Evolutionary conservation across 192 early-diverging fungal species (phyloP).

Genomic region (Allomyces macrogynus): DNA sequence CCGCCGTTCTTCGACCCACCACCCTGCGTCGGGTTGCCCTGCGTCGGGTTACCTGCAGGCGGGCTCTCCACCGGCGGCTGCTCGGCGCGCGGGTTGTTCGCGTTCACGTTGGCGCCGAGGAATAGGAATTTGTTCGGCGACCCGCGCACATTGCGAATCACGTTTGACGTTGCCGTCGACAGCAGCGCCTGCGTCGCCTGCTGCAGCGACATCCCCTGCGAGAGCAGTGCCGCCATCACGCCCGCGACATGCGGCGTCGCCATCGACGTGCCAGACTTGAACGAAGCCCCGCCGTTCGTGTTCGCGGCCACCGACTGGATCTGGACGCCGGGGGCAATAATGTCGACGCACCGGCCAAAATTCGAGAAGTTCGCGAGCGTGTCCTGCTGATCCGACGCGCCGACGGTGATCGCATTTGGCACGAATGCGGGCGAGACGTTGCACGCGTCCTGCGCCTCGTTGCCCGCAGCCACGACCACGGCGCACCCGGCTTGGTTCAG

Average conservation of each 20-base stretch:
- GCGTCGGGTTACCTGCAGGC: too few relatives aligned
- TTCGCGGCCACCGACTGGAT: constrained; percentile 34
- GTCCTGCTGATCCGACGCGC: constrained; percentile 66
- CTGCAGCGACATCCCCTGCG: constrained; percentile 3
- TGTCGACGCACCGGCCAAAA: constrained; percentile 81
- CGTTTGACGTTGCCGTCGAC: not conserved
- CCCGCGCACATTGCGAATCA: not conserved
- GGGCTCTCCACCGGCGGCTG: too few relatives aligned
- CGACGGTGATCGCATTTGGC: constrained; percentile 65
- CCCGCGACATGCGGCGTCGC: constrained; percentile 36
- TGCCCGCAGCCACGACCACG: constrained; percentile 39
- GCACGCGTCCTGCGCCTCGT: constrained; percentile 33
- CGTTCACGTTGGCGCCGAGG: not conserved
- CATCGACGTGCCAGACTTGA: constrained; percentile 58
- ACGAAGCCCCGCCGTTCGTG: constrained; percentile 24
- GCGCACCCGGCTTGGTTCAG: constrained; percentile 9
- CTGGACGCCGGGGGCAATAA: constrained; percentile 70
- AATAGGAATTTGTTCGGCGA: not conserved
- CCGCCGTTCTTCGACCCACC: too few relatives aligned
- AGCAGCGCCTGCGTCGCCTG: not conserved
- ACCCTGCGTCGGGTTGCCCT: too few relatives aligned
- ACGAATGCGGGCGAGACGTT: constrained; percentile 23
- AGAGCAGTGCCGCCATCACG: constrained; percentile 22
- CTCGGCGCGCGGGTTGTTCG: not conserved
- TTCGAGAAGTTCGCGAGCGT: constrained; percentile 66